Evolutionary conservation across 2,329 filamentous ascomycete species (phyloP).

Genomic region (Metarhizium sp.): DNA sequence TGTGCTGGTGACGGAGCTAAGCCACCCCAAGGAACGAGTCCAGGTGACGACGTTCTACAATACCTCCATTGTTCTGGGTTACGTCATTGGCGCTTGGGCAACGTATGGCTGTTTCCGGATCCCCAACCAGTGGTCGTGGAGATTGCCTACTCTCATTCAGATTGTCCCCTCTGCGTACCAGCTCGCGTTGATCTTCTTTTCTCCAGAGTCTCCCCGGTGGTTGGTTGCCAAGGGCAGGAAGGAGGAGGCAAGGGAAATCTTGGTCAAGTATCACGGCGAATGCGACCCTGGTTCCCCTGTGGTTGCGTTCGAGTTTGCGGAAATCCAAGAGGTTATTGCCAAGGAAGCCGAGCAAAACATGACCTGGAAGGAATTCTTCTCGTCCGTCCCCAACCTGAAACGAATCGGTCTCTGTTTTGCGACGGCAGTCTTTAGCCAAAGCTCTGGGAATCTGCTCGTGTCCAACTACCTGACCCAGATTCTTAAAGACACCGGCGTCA

Average conservation of each 20-base stretch:
- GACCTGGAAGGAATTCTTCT: constrained; percentile 33
- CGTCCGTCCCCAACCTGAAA: constrained; percentile 27
- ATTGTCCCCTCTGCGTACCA: constrained; percentile 32
- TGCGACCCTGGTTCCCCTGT: constrained; percentile 31
- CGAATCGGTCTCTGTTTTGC: constrained; percentile 29
- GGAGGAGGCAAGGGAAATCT: constrained; percentile 39
- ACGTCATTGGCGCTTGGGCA: constrained; percentile 27
- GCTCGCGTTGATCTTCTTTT: constrained; percentile 35
- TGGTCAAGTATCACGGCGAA: constrained; percentile 44
- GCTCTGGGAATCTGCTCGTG: constrained; percentile 30
- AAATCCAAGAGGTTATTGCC: constrained; percentile 38
- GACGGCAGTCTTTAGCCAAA: constrained; percentile 30
- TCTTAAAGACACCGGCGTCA: constrained; percentile 28
- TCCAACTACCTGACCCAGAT: constrained; percentile 32
- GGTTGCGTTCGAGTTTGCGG: constrained; percentile 36
- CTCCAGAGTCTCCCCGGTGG: constrained; percentile 53
- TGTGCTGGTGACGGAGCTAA: constrained; percentile 32
- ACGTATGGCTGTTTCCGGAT: constrained; percentile 23
- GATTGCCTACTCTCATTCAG: constrained; percentile 44
- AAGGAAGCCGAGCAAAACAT: constrained; percentile 21
- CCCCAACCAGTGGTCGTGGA: constrained; percentile 35
- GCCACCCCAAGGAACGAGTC: constrained; percentile 29
- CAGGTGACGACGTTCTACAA: constrained; percentile 29
- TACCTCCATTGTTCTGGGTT: constrained; percentile 30
- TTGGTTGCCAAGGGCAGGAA: constrained; percentile 40